Percentiles rank a stretch among this genome's conserved stretches.
These are phyloP conservation scores for Oropetium thomaeum DNA, from an alignment of 176 grass and related monocot species.

Conservation along the genomic window DNA sequence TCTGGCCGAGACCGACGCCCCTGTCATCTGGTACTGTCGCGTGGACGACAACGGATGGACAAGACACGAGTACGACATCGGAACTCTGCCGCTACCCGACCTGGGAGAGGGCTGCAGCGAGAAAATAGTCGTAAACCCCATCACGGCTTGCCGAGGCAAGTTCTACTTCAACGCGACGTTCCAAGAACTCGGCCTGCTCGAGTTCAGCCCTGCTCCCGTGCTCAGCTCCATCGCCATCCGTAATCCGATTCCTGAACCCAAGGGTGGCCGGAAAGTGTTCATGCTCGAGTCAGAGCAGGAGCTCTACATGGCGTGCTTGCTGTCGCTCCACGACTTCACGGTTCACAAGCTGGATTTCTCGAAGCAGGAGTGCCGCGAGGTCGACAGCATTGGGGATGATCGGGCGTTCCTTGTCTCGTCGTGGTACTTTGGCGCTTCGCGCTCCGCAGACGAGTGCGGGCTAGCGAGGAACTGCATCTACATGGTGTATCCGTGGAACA, in stretches of 20 bases:
- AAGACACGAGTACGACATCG: conserved; percentile 1
- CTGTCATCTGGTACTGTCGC: conserved; percentile 10
- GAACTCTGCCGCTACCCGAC: background rate
- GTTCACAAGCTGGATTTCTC: background rate
- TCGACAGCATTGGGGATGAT: background rate
- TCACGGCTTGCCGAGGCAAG: background rate
- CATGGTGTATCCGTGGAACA: background rate
- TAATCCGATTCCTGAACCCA: background rate
- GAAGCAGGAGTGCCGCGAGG: background rate
- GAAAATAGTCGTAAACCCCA: background rate
- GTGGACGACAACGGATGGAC: background rate
- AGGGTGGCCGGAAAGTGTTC: background rate
- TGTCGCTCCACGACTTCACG: background rate
- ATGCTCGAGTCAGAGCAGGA: background rate
- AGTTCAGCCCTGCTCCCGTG: background rate
- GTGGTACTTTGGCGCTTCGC: background rate
- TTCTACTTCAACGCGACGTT: background rate
- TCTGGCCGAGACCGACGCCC: conserved; percentile 1
- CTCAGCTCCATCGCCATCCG: background rate
- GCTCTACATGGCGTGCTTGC: background rate
- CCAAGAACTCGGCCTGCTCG: background rate
- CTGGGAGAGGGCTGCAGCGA: background rate
- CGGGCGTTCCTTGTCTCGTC: background rate
- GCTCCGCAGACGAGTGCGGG: background rate
- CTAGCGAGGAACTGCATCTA: background rate